Conservation (phyloP, 2,329 filamentous ascomycete genomes). For the Sclerotiophoma versabilis region DNA sequence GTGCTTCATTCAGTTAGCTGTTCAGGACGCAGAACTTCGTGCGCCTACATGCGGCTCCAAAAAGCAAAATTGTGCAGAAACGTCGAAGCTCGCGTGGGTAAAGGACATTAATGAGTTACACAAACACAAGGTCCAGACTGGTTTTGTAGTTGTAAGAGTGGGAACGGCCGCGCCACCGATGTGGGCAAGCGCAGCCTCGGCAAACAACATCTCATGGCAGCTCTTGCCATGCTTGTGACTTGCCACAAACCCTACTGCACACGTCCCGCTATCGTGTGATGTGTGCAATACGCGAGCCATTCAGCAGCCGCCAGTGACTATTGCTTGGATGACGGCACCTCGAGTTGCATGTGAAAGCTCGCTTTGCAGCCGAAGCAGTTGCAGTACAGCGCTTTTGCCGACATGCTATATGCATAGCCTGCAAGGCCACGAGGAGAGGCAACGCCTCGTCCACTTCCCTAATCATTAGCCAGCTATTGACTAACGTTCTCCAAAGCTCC, state of each 20-base stretch:
- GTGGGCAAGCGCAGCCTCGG: conserved; percentile 9
- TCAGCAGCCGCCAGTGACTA: background rate
- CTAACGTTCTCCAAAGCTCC: conserved; percentile 7
- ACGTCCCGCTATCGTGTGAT: conserved; percentile 7
- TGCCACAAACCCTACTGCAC: background rate
- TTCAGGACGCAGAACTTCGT: background rate
- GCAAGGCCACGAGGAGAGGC: conserved; percentile 8
- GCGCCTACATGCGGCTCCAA: conserved; percentile 12
- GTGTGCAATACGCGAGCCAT: background rate
- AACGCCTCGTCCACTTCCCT: background rate
- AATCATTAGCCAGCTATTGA: background rate
- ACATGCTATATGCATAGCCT: background rate
- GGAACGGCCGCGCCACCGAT: background rate
- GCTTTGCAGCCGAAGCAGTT: conserved; percentile 9
- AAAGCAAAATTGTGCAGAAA: conserved; percentile 12
- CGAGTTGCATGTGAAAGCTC: conserved; percentile 3
- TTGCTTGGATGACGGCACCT: background rate
- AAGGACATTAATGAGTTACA: conserved; percentile 9
- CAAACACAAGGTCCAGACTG: conserved; percentile 16
- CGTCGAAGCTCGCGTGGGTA: conserved; percentile 15
- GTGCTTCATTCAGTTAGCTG: background rate
- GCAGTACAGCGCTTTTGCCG: conserved; percentile 4
- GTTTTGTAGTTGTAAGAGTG: background rate
- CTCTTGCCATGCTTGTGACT: conserved; percentile 1
- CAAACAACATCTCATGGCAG: background rate